Evolutionary conservation across 2,329 filamentous ascomycete genomes (phyloP).

Genomic region (Aulographum hederae): DNA sequence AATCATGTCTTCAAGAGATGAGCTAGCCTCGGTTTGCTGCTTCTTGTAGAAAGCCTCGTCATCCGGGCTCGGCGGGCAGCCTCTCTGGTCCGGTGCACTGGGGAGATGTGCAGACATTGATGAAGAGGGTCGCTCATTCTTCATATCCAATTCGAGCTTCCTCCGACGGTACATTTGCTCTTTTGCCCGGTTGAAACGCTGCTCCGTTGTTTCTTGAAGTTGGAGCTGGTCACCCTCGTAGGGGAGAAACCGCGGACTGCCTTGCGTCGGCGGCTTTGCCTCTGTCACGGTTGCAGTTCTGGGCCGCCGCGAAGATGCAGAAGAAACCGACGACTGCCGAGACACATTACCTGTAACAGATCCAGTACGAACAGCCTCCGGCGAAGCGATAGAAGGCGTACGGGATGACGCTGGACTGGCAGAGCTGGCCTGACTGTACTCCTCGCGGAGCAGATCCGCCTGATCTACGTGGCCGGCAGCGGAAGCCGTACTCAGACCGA

Average conservation of each 20-base stretch:
- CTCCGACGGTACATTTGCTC: slow-evolving; percentile 17
- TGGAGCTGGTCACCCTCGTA: not conserved
- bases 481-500: slow-evolving; percentile 42
- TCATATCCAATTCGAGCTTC: slow-evolving; percentile 15
- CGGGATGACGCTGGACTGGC: slow-evolving; percentile 27
- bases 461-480: slow-evolving; percentile 41
- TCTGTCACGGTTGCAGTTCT: not conserved
- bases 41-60: slow-evolving; percentile 13
- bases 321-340: slow-evolving; percentile 20
- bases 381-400: slow-evolving; percentile 4
- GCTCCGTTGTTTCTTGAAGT: slow-evolving; percentile 12
- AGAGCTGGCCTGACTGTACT: slow-evolving; percentile 15
- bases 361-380: not conserved
- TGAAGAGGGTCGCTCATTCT: slow-evolving; percentile 11
- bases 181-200: slow-evolving; percentile 17
- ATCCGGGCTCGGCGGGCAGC: slow-evolving; percentile 29
- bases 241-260: not conserved
- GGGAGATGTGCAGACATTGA: slow-evolving; percentile 10
- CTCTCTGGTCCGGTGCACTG: slow-evolving; percentile 14
- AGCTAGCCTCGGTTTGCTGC: not conserved
- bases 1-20: not conserved
- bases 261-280: not conserved
- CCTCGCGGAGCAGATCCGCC: slow-evolving; percentile 26
- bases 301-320: slow-evolving; percentile 14
- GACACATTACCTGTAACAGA: slow-evolving; percentile 11